Evolutionary conservation across 805 yeast species (phyloP).

Genomic region (Vanderwaltozyma tropicalis): DNA sequence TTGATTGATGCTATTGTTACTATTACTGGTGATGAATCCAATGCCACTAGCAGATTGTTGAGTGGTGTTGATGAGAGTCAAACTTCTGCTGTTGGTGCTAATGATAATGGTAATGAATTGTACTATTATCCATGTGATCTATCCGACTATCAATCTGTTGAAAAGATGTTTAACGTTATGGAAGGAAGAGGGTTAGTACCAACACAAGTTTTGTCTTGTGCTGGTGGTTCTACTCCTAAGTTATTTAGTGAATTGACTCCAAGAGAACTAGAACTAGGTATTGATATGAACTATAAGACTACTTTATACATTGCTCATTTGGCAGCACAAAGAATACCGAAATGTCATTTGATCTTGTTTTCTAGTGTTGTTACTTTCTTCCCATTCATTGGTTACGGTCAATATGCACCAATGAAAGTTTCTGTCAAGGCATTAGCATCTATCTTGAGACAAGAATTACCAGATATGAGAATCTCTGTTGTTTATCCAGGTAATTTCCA

Average conservation of each 20-base stretch:
- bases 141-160: slow-evolving; percentile 43
- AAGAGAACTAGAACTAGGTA: slow-evolving; percentile 49
- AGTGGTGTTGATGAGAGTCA: neutral
- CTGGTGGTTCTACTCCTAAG: slow-evolving; percentile 77
- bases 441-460: slow-evolving; percentile 75
- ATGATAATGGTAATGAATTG: slow-evolving; percentile 1
- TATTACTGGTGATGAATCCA: slow-evolving; percentile 22
- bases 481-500: slow-evolving; percentile 83
- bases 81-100: neutral
- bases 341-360: slow-evolving; percentile 48
- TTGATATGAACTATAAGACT: slow-evolving; percentile 61
- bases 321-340: slow-evolving; percentile 32
- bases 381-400: slow-evolving; percentile 85
- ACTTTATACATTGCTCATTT: slow-evolving; percentile 63
- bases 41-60: neutral
- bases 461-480: slow-evolving; percentile 58
- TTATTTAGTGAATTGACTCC: slow-evolving; percentile 58
- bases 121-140: slow-evolving; percentile 56
- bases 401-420: slow-evolving; percentile 82
- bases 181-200: slow-evolving; percentile 35
- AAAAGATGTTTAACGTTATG: slow-evolving; percentile 16
- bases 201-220: slow-evolving; percentile 74
- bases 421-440: slow-evolving; percentile 71
- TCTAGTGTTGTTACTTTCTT: slow-evolving; percentile 76
- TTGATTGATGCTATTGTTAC: slow-evolving; percentile 40